A percentile compares a stretch with the other conserved stretches of the same genome.
These are phyloP conservation scores for Gymnopilus dilepis DNA, from an alignment of 768 basidiomycete genomes.

Conservation along the genomic window DNA sequence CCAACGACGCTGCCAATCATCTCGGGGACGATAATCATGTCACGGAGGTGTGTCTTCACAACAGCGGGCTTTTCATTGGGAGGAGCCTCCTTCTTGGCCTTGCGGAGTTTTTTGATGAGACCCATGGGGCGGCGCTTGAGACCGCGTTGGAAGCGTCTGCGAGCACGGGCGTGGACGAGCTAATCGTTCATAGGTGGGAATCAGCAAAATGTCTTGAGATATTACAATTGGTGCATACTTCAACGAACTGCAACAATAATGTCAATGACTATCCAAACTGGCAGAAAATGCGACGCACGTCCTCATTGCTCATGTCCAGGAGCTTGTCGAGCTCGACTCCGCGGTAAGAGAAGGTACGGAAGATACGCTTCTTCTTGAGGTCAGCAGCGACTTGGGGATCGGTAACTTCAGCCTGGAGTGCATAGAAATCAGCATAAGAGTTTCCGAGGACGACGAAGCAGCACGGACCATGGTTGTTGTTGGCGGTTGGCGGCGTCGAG, in stretches of 20 bases:
- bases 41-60: constrained; percentile 98
- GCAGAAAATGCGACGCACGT: constrained; percentile 58
- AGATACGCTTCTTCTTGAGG: constrained; percentile 98
- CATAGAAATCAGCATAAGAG: constrained; percentile 18
- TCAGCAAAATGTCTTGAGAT: constrained; percentile 8
- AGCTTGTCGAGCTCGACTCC: constrained; percentile 98
- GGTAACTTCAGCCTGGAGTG: constrained; percentile 82
- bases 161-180: constrained; percentile 98
- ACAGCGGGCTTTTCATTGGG: constrained; percentile 99
- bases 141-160: constrained; percentile 98
- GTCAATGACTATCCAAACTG: background rate
- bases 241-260: constrained; percentile 63
- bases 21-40: constrained; percentile 99
- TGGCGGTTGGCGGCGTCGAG: constrained; percentile 48
- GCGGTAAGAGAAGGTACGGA: constrained; percentile 99
- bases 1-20: constrained; percentile 99
- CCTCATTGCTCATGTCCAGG: constrained; percentile 94
- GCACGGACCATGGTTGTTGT: constrained; percentile 47
- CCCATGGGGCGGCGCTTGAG: constrained; percentile 99
- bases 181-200: constrained; percentile 32
- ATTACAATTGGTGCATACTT: constrained; percentile 53
- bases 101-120: constrained; percentile 98
- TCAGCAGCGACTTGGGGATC: constrained; percentile 94
- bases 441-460: constrained; percentile 13
- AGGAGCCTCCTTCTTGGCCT: constrained; percentile 99